These are phyloP conservation scores for Geoglossum cookeanum DNA, from an alignment of 2,329 filamentous ascomycete species.

Conservation along the genomic window DNA sequence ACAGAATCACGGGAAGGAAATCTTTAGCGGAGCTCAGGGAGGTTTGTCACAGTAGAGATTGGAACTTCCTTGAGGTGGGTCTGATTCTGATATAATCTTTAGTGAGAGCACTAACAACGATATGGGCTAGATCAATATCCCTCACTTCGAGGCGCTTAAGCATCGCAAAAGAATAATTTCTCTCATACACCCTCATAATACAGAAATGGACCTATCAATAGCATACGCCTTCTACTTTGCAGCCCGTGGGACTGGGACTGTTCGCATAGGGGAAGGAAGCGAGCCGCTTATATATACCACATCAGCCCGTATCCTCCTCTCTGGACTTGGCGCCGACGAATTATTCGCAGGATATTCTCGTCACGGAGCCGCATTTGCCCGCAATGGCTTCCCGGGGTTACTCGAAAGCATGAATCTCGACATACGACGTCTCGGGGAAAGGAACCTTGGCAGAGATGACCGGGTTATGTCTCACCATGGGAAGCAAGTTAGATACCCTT, in stretches of 20 bases:
- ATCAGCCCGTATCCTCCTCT: slow-evolving; percentile 65
- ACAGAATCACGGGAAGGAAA: slow-evolving; percentile 68
- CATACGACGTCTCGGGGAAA: slow-evolving; percentile 65
- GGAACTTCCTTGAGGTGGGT: slow-evolving; percentile 62
- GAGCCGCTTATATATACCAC: slow-evolving; percentile 35
- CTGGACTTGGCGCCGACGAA: slow-evolving; percentile 87
- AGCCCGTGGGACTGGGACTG: slow-evolving; percentile 46
- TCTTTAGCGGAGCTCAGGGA: slow-evolving; percentile 55
- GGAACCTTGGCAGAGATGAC: slow-evolving; percentile 92
- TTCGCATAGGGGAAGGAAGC: slow-evolving; percentile 16
- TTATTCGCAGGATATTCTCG: slow-evolving; percentile 86
- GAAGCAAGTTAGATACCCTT: slow-evolving; percentile 77
- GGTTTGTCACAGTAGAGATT: slow-evolving; percentile 50
- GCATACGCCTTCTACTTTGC: slow-evolving; percentile 90
- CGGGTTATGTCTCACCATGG: slow-evolving; percentile 79
- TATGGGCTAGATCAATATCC: slow-evolving; percentile 47
- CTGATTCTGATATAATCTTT: neutral
- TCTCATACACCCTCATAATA: slow-evolving; percentile 83
- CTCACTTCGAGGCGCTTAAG: slow-evolving; percentile 51
- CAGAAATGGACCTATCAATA: slow-evolving; percentile 97
- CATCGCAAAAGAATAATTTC: slow-evolving; percentile 52
- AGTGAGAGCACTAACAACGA: slow-evolving; percentile 4
- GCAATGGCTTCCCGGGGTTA: slow-evolving; percentile 49
- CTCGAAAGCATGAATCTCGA: slow-evolving; percentile 72
- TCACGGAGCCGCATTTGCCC: slow-evolving; percentile 57